Evolutionary conservation across 139 green algal species (phyloP).

Genomic region (Spirogloea muscicola): DNA sequence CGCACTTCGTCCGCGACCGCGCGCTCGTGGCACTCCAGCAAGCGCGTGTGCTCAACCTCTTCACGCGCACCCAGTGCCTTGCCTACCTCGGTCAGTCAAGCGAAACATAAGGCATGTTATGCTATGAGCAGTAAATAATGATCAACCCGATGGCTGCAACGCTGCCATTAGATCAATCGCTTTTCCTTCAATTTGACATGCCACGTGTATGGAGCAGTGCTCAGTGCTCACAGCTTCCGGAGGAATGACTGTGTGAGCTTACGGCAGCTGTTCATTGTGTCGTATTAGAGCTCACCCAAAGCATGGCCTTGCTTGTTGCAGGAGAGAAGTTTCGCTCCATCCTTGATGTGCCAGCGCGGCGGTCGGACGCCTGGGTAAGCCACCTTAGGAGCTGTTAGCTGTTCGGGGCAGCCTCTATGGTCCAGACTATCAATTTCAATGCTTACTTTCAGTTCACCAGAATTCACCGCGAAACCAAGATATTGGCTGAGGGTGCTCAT

Average conservation of each 20-base stretch:
- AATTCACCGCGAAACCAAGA: background rate
- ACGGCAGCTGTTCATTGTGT: background rate
- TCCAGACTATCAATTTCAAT: background rate
- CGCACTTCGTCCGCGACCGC: slow-evolving; percentile 68
- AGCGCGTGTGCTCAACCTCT: slow-evolving; percentile 50
- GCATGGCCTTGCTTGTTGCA: too few species aligned
- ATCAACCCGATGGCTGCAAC: background rate
- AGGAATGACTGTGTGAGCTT: background rate
- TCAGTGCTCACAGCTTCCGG: too few species aligned
- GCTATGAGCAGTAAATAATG: background rate
- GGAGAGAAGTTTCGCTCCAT: slow-evolving; percentile 51
- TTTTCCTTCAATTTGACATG: background rate
- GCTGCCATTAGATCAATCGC: background rate
- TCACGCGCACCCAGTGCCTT: slow-evolving; percentile 63
- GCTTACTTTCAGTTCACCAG: background rate
- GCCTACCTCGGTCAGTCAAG: slow-evolving; percentile 69
- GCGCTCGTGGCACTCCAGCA: slow-evolving; percentile 75
- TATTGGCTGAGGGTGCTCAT: too few species aligned
- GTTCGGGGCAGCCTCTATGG: background rate
- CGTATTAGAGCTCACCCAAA: too few species aligned
- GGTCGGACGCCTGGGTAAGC: background rate
- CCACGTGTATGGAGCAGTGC: background rate
- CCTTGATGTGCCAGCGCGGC: background rate
- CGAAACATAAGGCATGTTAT: background rate
- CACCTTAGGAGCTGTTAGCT: background rate